Evolutionary conservation across 129 eudicot species (phyloP).

Genomic region (Mikania micrantha): DNA sequence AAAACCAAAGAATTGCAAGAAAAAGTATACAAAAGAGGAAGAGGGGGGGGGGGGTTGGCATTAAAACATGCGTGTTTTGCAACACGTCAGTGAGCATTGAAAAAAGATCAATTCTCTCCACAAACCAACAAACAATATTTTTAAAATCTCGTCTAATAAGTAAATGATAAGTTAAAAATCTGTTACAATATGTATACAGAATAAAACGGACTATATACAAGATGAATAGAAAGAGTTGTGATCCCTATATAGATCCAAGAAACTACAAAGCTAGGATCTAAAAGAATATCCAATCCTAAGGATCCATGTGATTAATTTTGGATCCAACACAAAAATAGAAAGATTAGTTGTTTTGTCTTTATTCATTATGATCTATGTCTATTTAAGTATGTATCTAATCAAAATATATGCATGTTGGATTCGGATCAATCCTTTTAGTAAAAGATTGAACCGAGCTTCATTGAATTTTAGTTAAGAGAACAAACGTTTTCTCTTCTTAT

Average conservation of each 20-base stretch:
- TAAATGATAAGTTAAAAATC: not conserved
- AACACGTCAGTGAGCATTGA: not conserved
- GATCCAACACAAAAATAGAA: not conserved
- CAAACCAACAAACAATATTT: not conserved
- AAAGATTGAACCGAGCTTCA: not conserved
- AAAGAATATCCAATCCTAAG: conserved; percentile 9
- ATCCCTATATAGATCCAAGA: not conserved
- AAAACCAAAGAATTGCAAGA: too few relatives aligned
- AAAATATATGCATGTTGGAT: not conserved
- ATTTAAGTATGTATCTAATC: conserved; percentile 1
- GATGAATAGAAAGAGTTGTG: conserved; percentile 3
- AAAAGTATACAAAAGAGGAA: too few relatives aligned
- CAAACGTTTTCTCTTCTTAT: not conserved
- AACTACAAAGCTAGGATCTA: not conserved
- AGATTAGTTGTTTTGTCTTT: not conserved
- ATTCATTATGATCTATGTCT: not conserved
- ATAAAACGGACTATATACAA: not conserved
- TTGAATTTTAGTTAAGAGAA: not conserved
- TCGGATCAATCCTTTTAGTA: not conserved
- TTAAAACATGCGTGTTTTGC: too few relatives aligned
- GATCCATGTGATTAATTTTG: conserved; percentile 1
- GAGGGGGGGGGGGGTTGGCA: too few relatives aligned
- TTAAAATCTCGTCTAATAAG: not conserved
- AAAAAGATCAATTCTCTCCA: not conserved
- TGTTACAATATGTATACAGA: not conserved